Conservation (phyloP, 352 stramenopile species). For the Phytophthora sp. region DNA sequence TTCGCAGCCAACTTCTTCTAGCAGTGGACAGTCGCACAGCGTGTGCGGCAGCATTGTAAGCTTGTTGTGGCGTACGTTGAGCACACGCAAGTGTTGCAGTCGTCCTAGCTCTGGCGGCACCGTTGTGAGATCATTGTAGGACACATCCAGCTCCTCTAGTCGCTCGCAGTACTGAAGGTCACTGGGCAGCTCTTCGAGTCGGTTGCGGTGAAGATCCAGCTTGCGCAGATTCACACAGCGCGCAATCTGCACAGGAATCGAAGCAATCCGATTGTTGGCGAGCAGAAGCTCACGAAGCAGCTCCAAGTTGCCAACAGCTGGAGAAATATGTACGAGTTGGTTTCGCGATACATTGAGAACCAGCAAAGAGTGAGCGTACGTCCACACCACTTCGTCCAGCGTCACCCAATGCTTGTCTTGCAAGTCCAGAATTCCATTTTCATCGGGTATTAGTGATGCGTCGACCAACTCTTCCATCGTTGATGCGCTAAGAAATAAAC, state of each 20-base stretch:
- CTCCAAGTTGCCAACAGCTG: conserved; percentile 65
- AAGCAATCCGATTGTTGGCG: conserved; percentile 62
- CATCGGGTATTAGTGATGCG: conserved; percentile 61
- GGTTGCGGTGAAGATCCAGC: conserved; percentile 72
- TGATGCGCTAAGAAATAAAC: not conserved
- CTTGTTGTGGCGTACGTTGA: conserved; percentile 79
- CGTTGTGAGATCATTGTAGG: conserved; percentile 67
- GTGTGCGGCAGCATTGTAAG: conserved; percentile 72
- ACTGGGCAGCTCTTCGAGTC: conserved; percentile 62
- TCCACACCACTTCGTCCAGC: conserved; percentile 83
- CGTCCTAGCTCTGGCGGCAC: conserved; percentile 60
- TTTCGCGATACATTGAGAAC: conserved; percentile 77
- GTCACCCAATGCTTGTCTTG: conserved; percentile 84
- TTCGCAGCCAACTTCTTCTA: conserved; percentile 62
- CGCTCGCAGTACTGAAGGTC: conserved; percentile 75
- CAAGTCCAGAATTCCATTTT: conserved; percentile 74
- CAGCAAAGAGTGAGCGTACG: conserved; percentile 61
- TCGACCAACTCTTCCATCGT: conserved; percentile 82
- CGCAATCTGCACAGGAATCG: conserved; percentile 60
- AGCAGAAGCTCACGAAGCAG: conserved; percentile 70
- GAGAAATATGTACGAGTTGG: conserved; percentile 67
- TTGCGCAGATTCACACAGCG: conserved; percentile 71
- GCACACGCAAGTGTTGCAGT: conserved; percentile 55
- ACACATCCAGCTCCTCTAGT: conserved; percentile 69
- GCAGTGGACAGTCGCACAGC: conserved; percentile 67